Evolutionary conservation across 2,329 filamentous ascomycete genomes (phyloP), one percentile per base, ranked within the genome.

Genomic region (Fusarium succisae): DNA sequence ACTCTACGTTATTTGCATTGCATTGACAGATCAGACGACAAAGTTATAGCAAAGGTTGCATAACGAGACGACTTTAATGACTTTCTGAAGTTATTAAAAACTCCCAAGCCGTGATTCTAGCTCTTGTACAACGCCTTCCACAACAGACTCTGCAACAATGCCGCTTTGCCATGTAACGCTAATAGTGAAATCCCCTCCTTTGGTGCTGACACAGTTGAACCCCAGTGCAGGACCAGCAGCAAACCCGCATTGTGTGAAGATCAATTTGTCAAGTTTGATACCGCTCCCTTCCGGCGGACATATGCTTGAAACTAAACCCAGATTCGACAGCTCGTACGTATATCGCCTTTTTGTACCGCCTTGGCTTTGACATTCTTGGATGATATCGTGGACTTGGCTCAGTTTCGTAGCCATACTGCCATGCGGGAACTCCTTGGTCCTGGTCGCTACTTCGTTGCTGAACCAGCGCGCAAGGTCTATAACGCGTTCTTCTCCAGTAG

Each of bases 271-370:
- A 15, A 74, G 22, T 6, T 39, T 41, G 4, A 75, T 18, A 6
- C 4, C 8, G 1, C 28, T 39, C 0, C 3, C 24, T 6, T 26
- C 22, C 1, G 30, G 41, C 0, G 38, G 17, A 7, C 0, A 5
- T 4, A 70, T 37, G 6, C 38, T 44, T 3, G 45, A 50, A 2
- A 54, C 26, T 6, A 37, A 56, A 1, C 71, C 72, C 0, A 75
- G 43, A 20, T 75, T 75, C 6, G 72, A 75, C 3, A 72, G 24
- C 22, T 75, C 72, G 41, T 74, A 75, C 3, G 61, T 70, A 13
- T 44, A 43, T 3, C 30, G 26, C 2, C 61, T 50, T 4, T 63
- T 3, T 3, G 28, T 50, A 9, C 72, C 64, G 5, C 41, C 30
- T 24, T 69, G 68, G 8, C 18, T 50, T 30, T 30, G 20, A 4